Evolutionary conservation across 176 grass and related monocot species (phyloP).

Genomic region (Oryza punctata): DNA sequence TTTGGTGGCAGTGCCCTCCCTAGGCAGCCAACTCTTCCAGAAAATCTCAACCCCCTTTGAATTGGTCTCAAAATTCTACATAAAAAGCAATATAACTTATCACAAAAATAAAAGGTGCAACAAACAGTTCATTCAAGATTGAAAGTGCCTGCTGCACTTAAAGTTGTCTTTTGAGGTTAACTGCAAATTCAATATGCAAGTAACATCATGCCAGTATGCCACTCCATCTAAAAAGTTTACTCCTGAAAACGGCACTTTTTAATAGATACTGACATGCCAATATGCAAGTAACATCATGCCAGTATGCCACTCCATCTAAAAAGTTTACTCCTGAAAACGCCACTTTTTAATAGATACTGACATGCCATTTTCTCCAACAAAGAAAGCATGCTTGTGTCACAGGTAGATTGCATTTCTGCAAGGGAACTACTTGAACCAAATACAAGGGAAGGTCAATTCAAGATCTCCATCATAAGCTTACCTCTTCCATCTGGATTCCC

Average conservation of each 20-base stretch:
- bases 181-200: not conserved
- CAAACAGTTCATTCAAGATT: constrained; percentile 14
- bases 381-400: constrained; percentile 14
- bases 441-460: constrained; percentile 37
- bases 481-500: constrained; percentile 86
- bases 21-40: constrained; percentile 96
- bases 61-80: constrained; percentile 79
- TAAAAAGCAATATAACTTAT: not conserved
- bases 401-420: constrained; percentile 24
- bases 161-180: constrained; percentile 22
- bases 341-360: constrained; percentile 22
- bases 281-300: not conserved
- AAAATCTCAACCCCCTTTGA: constrained; percentile 94
- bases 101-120: constrained; percentile 9
- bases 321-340: not conserved
- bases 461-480: constrained; percentile 32
- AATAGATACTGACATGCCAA: too few species aligned
- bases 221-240: not conserved
- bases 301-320: not conserved
- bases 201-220: not conserved
- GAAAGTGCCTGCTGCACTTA: not conserved
- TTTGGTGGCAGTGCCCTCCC: constrained; percentile 56
- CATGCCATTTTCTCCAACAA: constrained; percentile 23
- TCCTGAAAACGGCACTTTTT: constrained; percentile 13
- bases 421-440: constrained; percentile 46